Evolutionary conservation across 768 basidiomycete genomes (phyloP).

Genomic region (Russula olivacea): DNA sequence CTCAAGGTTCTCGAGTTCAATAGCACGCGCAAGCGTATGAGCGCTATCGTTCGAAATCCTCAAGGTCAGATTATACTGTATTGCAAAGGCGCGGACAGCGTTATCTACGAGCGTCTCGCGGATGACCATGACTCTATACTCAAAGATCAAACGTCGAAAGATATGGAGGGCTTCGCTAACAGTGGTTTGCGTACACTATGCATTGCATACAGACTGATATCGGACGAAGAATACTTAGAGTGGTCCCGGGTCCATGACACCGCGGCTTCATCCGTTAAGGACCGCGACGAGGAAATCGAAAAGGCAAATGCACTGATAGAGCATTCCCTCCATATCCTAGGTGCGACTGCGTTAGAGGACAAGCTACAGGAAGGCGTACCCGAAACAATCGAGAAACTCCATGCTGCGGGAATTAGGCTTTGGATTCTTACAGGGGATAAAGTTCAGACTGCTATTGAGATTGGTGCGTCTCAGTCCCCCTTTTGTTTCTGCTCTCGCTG

Average conservation of each 20-base stretch:
- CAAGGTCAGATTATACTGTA: conserved; percentile 80
- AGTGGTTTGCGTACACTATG: conserved; percentile 87
- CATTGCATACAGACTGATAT: conserved; percentile 72
- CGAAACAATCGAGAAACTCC: conserved; percentile 88
- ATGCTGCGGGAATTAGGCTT: conserved; percentile 91
- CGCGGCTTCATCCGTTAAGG: conserved; percentile 67
- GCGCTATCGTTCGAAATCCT: conserved; percentile 79
- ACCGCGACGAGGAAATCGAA: conserved; percentile 89
- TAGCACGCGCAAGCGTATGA: conserved; percentile 93
- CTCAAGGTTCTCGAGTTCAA: conserved; percentile 90
- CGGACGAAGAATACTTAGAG: conserved; percentile 74
- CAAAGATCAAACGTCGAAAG: conserved; percentile 72
- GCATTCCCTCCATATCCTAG: conserved; percentile 74
- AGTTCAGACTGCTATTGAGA: conserved; percentile 96
- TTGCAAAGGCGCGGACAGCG: conserved; percentile 96
- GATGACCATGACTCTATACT: conserved; percentile 64
- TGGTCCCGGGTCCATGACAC: conserved; percentile 81
- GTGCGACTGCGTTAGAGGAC: conserved; percentile 95
- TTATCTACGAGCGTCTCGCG: conserved; percentile 85
- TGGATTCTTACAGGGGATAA: conserved; percentile 99
- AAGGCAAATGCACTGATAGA: conserved; percentile 82
- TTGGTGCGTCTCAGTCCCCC: conserved; percentile 41
- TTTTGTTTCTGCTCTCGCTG: conserved; percentile 1
- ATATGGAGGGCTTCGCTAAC: conserved; percentile 94
- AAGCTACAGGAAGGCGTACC: conserved; percentile 97